These are phyloP conservation scores for Themeda triandra DNA, from an alignment of 176 grass and related monocot species.

Conservation along the genomic window DNA sequence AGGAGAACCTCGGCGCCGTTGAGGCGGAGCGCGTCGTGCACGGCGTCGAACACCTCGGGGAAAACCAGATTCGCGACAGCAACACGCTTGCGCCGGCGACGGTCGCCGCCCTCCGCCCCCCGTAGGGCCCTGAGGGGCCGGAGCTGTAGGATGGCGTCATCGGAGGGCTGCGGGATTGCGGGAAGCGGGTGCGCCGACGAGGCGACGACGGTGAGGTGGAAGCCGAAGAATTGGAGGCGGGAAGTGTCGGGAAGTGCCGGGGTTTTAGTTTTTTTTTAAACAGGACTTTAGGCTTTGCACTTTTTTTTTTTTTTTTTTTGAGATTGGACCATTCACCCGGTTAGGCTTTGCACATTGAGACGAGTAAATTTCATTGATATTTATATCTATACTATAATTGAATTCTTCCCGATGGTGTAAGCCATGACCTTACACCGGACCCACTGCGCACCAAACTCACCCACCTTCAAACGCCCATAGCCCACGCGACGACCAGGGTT, in stretches of 20 bases:
- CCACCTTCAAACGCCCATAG: no score
- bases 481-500: no score
- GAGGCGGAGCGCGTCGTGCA: constrained; percentile 85
- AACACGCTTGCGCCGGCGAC: constrained; percentile 76
- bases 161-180: neutral
- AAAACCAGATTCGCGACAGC: constrained; percentile 77
- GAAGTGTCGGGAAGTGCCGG: neutral
- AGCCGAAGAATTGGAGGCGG: constrained; percentile 19
- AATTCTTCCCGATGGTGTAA: no score
- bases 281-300: neutral
- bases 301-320: no score
- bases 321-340: no score
- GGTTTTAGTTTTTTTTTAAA: neutral
- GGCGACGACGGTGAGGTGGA: no score
- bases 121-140: neutral
- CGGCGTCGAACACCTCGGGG: constrained; percentile 78
- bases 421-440: no score
- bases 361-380: no score
- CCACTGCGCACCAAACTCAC: no score
- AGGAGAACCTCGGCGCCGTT: constrained; percentile 80
- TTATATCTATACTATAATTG: no score
- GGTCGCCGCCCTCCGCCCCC: constrained; percentile 40
- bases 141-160: constrained; percentile 36
- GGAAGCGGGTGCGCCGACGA: no score
- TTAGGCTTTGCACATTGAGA: no score